These are phyloP conservation scores for Angophora floribunda DNA, from an alignment of 345 rosid genomes.

Conservation along the genomic window DNA sequence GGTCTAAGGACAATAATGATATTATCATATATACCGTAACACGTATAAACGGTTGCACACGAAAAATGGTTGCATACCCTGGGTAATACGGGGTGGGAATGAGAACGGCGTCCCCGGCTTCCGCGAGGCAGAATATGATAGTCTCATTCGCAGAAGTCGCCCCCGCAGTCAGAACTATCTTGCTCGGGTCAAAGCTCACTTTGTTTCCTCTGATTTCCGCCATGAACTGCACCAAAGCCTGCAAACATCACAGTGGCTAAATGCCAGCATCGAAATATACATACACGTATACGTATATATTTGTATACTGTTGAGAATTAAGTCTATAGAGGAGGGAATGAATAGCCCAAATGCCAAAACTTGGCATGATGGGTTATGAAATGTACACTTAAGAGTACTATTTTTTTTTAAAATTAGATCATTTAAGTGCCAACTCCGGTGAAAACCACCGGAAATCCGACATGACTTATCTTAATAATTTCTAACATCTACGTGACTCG, in stretches of 20 bases:
- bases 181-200: conserved; percentile 51
- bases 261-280: background rate
- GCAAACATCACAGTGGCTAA: background rate
- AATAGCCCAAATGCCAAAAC: too few species aligned
- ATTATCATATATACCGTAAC: background rate
- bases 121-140: conserved; percentile 71
- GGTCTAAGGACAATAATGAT: background rate
- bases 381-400: too few species aligned
- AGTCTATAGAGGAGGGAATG: background rate
- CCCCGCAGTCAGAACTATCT: conserved; percentile 79
- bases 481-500: too few species aligned
- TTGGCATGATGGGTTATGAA: too few species aligned
- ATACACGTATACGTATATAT: background rate
- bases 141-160: conserved; percentile 92
- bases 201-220: conserved; percentile 62
- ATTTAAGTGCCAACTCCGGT: too few species aligned
- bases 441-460: too few species aligned
- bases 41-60: background rate
- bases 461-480: too few species aligned
- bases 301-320: background rate
- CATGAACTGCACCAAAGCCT: conserved; percentile 73
- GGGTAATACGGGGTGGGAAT: conserved; percentile 91
- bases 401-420: too few species aligned
- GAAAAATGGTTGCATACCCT: conserved; percentile 26
- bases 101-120: conserved; percentile 85